These are phyloP conservation scores for Stephania yunnanensis DNA, from an alignment of 164 flowering plant species.

Conservation along the genomic window DNA sequence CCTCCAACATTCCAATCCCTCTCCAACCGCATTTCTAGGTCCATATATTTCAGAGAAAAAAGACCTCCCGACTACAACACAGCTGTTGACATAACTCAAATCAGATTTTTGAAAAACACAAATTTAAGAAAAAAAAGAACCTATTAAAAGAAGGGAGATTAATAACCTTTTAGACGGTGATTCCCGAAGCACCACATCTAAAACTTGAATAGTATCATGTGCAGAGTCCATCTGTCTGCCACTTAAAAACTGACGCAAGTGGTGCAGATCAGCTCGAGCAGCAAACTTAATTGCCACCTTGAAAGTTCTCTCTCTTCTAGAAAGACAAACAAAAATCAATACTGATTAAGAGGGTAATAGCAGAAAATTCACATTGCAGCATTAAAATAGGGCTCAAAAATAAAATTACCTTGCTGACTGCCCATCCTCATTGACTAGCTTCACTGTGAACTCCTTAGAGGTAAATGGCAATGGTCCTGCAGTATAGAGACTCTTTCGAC, in stretches of 20 bases:
- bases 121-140: not conserved
- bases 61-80: constrained; percentile 58
- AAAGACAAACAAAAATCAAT: constrained; percentile 3
- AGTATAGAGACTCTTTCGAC: constrained; percentile 54
- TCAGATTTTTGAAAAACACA: not conserved
- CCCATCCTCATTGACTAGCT: constrained; percentile 28
- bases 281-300: constrained; percentile 61
- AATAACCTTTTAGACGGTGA: constrained; percentile 32
- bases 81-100: constrained; percentile 11
- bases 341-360: not conserved
- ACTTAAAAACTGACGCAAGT: constrained; percentile 41
- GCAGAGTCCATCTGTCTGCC: constrained; percentile 47
- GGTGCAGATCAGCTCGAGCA: constrained; percentile 36
- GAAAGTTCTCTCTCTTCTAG: constrained; percentile 52
- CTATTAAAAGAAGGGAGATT: not conserved
- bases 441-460: constrained; percentile 48
- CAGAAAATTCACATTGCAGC: not conserved
- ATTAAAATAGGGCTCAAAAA: not conserved
- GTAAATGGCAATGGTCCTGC: constrained; percentile 58
- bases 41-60: constrained; percentile 41
- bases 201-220: constrained; percentile 61
- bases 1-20: constrained; percentile 69
- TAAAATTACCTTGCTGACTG: constrained; percentile 17
- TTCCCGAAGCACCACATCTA: constrained; percentile 63
- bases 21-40: constrained; percentile 26